Evolutionary conservation across 345 rosid species (phyloP), one percentile per base, ranked within the genome.

Genomic region (Pugionium dolabratum): DNA sequence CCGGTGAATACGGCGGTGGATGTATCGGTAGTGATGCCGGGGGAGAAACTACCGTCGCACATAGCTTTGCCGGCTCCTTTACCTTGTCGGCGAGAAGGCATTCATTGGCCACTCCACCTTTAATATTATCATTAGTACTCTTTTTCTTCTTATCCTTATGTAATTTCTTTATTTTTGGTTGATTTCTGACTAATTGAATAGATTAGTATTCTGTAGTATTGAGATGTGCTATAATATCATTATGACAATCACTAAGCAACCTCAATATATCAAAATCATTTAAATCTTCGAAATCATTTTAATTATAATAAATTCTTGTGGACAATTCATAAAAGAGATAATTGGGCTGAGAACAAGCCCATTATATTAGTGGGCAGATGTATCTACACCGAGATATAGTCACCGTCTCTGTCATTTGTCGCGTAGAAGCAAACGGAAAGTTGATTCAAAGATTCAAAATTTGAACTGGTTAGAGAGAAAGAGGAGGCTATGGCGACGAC

Each of bases 31-130:
- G 60, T 85, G 80, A 91, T 91, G 96, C 98, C 98, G 1, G 98
- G 96, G 51, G 84, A 86, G 65, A 76, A 79, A 11, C 39, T 77
- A 36, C 96, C 98, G 8, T 87, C 94, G 56, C 83, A 69, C 76
- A 84, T 91, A 54, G 98, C 98, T 7, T 87, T 83, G 62, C 90
- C 87, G n/a, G 85, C 95, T 46, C 96, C 98, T n/a, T 79, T 89
- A n/a, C 90, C 96, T 48, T 87, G 96, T 69, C 68, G 70, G 8
- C 85, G 97, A 76, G 96, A 91, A 80, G 79, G 82, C 67, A 73
- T 80, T 34, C 59, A 43, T 52, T 85, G 89, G 87, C 92, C 95
- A 58, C 60, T 80, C 46, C 90, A 83, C 51, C 72, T 39, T 33
- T 72, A 65, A 58, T 41, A 4, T 49, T 35, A 35, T 9, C 10